Conservation (phyloP, 768 basidiomycete genomes). For the Amanita rubescens region DNA sequence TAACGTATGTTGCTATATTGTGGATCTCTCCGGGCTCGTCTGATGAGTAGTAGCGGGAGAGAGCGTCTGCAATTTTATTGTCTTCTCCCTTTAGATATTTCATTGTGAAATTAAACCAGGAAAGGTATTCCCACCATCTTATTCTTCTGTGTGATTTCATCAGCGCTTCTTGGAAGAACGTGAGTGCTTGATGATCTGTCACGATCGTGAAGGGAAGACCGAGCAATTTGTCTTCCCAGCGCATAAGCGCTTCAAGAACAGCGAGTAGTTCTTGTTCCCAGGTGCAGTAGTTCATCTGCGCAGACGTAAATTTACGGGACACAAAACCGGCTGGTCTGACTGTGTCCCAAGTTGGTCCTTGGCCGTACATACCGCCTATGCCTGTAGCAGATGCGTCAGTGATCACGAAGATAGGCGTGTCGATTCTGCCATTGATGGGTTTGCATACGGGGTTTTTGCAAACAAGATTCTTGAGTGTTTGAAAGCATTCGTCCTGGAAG, state of each 20-base stretch:
- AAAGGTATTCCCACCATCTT: slow-evolving; percentile 23
- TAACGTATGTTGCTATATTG: slow-evolving; percentile 8
- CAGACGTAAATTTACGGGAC: slow-evolving; percentile 15
- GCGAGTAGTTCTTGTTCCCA: slow-evolving; percentile 14
- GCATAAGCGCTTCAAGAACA: slow-evolving; percentile 14
- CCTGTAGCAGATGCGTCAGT: slow-evolving; percentile 4
- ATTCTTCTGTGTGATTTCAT: slow-evolving; percentile 9
- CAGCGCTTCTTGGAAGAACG: slow-evolving; percentile 15
- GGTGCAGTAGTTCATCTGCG: slow-evolving; percentile 12
- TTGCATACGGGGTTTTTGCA: not conserved
- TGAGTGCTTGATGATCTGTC: slow-evolving; percentile 21
- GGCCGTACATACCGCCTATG: slow-evolving; percentile 15
- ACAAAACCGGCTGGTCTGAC: slow-evolving; percentile 15
- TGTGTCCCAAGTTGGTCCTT: slow-evolving; percentile 15
- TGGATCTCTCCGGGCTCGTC: slow-evolving; percentile 10
- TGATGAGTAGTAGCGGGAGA: slow-evolving; percentile 22
- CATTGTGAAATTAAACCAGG: slow-evolving; percentile 18
- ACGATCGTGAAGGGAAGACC: slow-evolving; percentile 16
- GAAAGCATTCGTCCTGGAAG: slow-evolving; percentile 18
- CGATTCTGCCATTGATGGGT: not conserved
- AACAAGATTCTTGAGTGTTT: slow-evolving; percentile 14
- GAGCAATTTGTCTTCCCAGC: slow-evolving; percentile 26
- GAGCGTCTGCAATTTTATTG: slow-evolving; percentile 23
- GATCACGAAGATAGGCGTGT: not conserved
- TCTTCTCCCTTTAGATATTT: slow-evolving; percentile 15